These are phyloP conservation scores for Solanum chmielewskii DNA, from an alignment of 257 asterid genomes.

Conservation along the genomic window DNA sequence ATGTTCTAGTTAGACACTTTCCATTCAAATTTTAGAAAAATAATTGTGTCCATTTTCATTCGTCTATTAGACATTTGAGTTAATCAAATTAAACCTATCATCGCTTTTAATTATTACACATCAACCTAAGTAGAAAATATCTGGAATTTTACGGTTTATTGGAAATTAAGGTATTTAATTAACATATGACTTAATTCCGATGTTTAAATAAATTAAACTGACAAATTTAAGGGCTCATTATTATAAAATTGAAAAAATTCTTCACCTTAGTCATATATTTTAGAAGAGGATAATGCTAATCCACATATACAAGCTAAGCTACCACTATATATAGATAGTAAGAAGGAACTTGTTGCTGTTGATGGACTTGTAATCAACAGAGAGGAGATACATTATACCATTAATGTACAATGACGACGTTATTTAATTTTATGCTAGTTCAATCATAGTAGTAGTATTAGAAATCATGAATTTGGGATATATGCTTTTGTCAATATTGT, in stretches of 20 bases:
- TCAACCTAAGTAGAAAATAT: no score
- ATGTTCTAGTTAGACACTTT: no score
- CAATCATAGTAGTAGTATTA: neutral
- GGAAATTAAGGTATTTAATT: no score
- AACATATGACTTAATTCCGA: no score
- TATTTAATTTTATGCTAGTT: neutral
- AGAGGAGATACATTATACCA: neutral
- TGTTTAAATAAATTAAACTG: no score
- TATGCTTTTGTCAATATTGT: neutral
- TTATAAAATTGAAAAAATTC: no score
- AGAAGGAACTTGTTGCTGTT: neutral
- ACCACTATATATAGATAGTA: neutral
- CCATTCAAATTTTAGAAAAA: no score
- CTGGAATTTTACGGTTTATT: accelerated
- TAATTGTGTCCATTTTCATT: no score
- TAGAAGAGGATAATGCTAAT: neutral
- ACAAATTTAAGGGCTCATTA: no score
- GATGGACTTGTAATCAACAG: neutral
- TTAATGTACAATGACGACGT: neutral
- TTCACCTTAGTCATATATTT: neutral
- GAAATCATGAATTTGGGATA: neutral
- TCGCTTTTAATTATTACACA: no score
- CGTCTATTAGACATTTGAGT: no score
- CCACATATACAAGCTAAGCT: neutral
- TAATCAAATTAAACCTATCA: no score